A percentile compares a stretch with the other conserved stretches of the same genome.
Conservation (phyloP, 176 grass and related monocot species). For the Aegilops longissima region DNA sequence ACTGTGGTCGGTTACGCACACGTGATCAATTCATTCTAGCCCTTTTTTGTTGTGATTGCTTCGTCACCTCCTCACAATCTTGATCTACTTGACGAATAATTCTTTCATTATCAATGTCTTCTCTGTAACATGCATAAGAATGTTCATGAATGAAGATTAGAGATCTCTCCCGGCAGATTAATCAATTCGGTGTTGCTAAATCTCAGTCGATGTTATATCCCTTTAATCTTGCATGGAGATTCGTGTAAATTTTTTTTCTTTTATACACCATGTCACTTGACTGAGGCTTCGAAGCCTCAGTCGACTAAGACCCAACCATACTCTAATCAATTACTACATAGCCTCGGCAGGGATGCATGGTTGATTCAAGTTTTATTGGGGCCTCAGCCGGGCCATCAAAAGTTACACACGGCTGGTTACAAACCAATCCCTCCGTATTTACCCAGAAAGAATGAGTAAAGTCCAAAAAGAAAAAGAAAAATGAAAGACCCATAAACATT, state of each 20-base stretch:
- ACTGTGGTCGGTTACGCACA: not conserved
- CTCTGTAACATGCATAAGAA: not conserved
- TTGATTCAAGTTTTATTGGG: slow-evolving; percentile 22
- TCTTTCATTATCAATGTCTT: too few species aligned
- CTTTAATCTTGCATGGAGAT: too few species aligned
- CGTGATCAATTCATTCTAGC: not conserved
- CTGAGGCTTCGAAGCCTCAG: too few species aligned
- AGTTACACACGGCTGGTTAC: slow-evolving; percentile 26
- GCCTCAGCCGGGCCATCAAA: not conserved
- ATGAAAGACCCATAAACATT: not conserved
- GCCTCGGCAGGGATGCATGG: too few species aligned
- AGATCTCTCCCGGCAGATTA: not conserved
- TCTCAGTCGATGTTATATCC: too few species aligned
- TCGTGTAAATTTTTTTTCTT: too few species aligned
- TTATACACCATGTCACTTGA: too few species aligned
- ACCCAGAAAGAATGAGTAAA: slow-evolving; percentile 35
- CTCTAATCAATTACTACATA: too few species aligned
- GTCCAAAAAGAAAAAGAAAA: not conserved
- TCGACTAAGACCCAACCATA: too few species aligned
- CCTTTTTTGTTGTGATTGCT: not conserved
- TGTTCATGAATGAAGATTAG: not conserved
- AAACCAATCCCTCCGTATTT: slow-evolving; percentile 38
- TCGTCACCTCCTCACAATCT: not conserved
- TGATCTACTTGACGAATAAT: not conserved
- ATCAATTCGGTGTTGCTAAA: not conserved